phyloP scores from a whole-genome alignment of 441 rosid species.

The Populus hybrid region DNA sequence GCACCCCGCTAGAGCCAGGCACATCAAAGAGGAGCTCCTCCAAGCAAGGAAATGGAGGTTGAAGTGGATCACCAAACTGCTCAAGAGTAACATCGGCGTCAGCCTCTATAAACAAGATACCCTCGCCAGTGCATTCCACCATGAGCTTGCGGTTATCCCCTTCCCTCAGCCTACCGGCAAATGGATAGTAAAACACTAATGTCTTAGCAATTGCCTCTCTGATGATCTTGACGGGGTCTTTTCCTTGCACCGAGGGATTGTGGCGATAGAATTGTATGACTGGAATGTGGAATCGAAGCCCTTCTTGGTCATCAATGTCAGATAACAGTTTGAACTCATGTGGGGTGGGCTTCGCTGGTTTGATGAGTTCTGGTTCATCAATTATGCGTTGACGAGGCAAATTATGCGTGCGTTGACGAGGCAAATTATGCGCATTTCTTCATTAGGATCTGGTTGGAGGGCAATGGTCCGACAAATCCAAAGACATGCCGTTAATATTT shows the following conservation, averaged over 20 bases:
- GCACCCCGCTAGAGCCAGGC: conserved; percentile 20
- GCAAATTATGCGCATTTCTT: conserved; percentile 26
- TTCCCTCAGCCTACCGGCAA: conserved; percentile 36
- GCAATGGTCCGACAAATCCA: conserved; percentile 53
- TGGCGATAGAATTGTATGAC: conserved; percentile 19
- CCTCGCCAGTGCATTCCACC: too few species aligned
- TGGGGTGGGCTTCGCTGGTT: conserved; percentile 37
- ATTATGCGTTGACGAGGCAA: too few species aligned
- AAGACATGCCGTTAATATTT: conserved; percentile 41
- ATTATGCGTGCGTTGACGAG: too few species aligned
- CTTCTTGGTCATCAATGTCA: conserved; percentile 48
- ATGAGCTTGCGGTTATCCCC: too few species aligned
- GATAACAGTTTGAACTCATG: conserved; percentile 33
- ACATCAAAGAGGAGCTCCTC: too few species aligned
- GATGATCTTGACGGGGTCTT: conserved; percentile 34
- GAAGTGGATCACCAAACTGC: too few species aligned
- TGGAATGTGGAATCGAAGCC: conserved; percentile 30
- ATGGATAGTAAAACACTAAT: conserved; percentile 46
- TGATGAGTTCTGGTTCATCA: neutral
- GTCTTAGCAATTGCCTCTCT: conserved; percentile 34
- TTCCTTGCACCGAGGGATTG: conserved; percentile 25
- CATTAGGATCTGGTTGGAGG: conserved; percentile 26
- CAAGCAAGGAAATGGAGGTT: too few species aligned
- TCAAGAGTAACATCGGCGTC: too few species aligned
- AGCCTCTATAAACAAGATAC: too few species aligned